Evolutionary conservation across 2,329 filamentous ascomycete genomes (phyloP).

Genomic region (Aspergillus persii): DNA sequence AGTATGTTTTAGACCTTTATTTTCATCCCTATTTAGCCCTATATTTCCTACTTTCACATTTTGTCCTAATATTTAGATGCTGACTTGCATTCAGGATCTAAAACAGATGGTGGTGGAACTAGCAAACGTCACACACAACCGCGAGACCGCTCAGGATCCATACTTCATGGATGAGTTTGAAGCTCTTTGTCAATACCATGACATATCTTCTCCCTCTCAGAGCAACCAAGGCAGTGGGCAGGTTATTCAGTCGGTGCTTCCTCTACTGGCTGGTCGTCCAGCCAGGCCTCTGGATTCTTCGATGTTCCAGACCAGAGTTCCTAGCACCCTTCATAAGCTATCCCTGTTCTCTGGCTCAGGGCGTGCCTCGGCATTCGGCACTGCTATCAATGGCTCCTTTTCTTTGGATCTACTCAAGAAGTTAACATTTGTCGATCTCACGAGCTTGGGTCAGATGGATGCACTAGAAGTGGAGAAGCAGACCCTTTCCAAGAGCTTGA

Average conservation of each 20-base stretch:
- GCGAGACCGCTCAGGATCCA: slow-evolving; percentile 31
- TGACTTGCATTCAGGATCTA: slow-evolving; percentile 28
- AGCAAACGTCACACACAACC: slow-evolving; percentile 29
- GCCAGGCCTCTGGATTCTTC: slow-evolving; percentile 35
- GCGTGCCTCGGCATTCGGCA: slow-evolving; percentile 28
- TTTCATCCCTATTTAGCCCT: neutral
- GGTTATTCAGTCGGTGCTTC: slow-evolving; percentile 29
- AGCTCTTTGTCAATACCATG: slow-evolving; percentile 46
- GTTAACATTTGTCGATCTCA: slow-evolving; percentile 51
- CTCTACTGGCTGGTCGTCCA: slow-evolving; percentile 39
- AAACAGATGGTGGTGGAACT: slow-evolving; percentile 39
- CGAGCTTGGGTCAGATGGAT: slow-evolving; percentile 59
- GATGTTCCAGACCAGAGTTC: slow-evolving; percentile 31
- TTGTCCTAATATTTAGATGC: slow-evolving; percentile 3
- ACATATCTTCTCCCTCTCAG: slow-evolving; percentile 28
- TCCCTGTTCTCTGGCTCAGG: slow-evolving; percentile 37
- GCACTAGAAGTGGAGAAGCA: slow-evolving; percentile 66
- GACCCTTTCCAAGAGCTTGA: slow-evolving; percentile 56
- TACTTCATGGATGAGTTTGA: slow-evolving; percentile 50
- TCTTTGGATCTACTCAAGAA: slow-evolving; percentile 56
- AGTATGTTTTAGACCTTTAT: slow-evolving; percentile 17
- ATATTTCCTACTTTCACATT: neutral
- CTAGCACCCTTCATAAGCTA: slow-evolving; percentile 35
- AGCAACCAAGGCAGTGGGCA: slow-evolving; percentile 11
- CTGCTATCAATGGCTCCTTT: slow-evolving; percentile 50